Percentiles rank a stretch among this genome's conserved stretches.
phyloP scores from a whole-genome alignment of 305 asterid genomes.

The Ajuga reptans region DNA sequence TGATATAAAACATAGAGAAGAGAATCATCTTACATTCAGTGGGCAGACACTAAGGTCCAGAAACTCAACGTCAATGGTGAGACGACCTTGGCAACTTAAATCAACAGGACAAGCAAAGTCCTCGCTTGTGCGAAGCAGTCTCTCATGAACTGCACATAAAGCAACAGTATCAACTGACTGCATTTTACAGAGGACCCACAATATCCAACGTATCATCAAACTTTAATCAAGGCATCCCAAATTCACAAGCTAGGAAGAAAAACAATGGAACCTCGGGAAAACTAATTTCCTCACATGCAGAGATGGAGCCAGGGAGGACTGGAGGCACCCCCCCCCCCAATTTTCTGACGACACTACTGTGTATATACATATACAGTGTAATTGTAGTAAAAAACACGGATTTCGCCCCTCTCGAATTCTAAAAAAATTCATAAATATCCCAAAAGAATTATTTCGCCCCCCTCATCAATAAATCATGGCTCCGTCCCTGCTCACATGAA shows the following conservation, averaged over 20 bases:
- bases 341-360: too few relatives aligned
- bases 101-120: conserved; percentile 84
- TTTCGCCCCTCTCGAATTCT: too few relatives aligned
- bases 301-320: too few relatives aligned
- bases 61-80: conserved; percentile 77
- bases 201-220: background rate
- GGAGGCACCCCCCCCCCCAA: too few relatives aligned
- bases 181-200: background rate
- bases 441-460: too few relatives aligned
- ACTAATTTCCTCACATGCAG: background rate
- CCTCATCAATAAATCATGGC: too few relatives aligned
- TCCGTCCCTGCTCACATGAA: too few relatives aligned
- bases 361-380: too few relatives aligned
- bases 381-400: too few relatives aligned
- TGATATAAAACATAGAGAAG: background rate
- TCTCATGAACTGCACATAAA: conserved; percentile 65
- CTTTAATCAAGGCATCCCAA: background rate
- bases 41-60: conserved; percentile 71
- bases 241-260: background rate
- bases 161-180: background rate
- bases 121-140: conserved; percentile 70
- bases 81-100: conserved; percentile 50
- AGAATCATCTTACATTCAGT: conserved; percentile 40
- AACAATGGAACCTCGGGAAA: background rate
- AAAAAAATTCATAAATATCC: too few relatives aligned